Conservation (phyloP, 1,284 basidiomycete genomes). For the Flammula alnicola region DNA sequence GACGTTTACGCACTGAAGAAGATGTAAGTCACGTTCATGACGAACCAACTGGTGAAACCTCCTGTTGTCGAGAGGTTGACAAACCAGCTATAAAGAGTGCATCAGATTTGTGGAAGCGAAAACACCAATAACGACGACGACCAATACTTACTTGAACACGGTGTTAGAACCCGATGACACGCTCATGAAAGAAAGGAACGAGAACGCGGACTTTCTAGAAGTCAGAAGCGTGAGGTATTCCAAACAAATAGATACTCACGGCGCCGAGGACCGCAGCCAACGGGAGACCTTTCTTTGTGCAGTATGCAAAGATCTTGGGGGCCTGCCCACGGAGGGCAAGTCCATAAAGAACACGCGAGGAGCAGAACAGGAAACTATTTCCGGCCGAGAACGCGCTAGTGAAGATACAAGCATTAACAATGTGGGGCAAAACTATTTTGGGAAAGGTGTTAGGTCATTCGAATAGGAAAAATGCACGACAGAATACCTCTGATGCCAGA, state of each 20-base stretch:
- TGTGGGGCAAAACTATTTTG: constrained; percentile 61
- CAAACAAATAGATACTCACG: constrained; percentile 34
- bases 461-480: neutral
- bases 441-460: constrained; percentile 3
- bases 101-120: too few relatives aligned
- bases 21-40: constrained; percentile 76
- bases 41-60: constrained; percentile 65
- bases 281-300: constrained; percentile 79
- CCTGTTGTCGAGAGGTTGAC: constrained; percentile 47
- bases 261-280: constrained; percentile 59
- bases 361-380: constrained; percentile 81
- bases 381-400: constrained; percentile 84
- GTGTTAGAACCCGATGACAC: constrained; percentile 41
- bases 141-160: constrained; percentile 47
- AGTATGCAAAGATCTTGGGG: constrained; percentile 62
- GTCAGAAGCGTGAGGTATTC: neutral
- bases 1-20: constrained; percentile 63
- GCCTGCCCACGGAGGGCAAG: constrained; percentile 80
- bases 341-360: constrained; percentile 85
- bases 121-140: neutral
- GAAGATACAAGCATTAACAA: constrained; percentile 73
- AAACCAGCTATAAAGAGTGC: constrained; percentile 38
- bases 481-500: constrained; percentile 69
- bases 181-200: constrained; percentile 46
- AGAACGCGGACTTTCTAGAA: constrained; percentile 35